These are phyloP conservation scores for Somion occarium DNA, from an alignment of 1,284 basidiomycete genomes.

Conservation along the genomic window DNA sequence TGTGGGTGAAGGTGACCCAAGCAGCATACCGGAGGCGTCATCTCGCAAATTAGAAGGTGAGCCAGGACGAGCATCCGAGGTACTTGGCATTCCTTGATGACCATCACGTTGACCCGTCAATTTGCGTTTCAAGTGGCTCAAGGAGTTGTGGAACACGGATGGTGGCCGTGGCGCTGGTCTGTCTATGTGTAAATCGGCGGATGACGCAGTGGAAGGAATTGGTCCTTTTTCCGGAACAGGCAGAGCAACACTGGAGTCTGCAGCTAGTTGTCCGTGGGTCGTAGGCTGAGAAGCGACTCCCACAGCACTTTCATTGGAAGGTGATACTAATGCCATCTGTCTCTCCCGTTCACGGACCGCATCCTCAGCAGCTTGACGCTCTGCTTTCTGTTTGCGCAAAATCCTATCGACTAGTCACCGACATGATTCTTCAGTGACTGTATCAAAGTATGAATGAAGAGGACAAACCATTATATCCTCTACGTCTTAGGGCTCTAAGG, in stretches of 20 bases:
- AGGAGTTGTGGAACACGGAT: slow-evolving; percentile 6
- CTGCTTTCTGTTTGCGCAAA: slow-evolving; percentile 77
- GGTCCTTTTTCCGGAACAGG: slow-evolving; percentile 3
- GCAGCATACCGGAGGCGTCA: too few relatives aligned
- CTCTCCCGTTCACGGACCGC: slow-evolving; percentile 25
- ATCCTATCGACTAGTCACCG: slow-evolving; percentile 92
- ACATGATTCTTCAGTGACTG: too few relatives aligned
- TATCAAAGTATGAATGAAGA: slow-evolving; percentile 2
- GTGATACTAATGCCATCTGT: slow-evolving; percentile 13
- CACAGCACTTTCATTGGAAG: background rate
- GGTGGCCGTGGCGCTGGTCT: background rate
- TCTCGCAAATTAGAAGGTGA: slow-evolving; percentile 1
- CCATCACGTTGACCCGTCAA: slow-evolving; percentile 19
- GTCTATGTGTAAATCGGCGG: background rate
- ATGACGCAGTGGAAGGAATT: slow-evolving; percentile 6
- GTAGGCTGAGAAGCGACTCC: too few relatives aligned
- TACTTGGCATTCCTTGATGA: slow-evolving; percentile 8
- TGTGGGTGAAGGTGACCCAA: too few relatives aligned
- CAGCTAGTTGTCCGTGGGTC: too few relatives aligned
- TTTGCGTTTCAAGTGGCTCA: slow-evolving; percentile 27
- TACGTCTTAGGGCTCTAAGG: slow-evolving; percentile 75
- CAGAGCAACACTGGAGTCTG: background rate
- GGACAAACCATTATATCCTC: slow-evolving; percentile 76
- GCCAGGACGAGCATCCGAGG: slow-evolving; percentile 3
- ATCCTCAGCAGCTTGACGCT: slow-evolving; percentile 59